Evolutionary conservation across 768 basidiomycete species (phyloP), one percentile per base, ranked within the genome.

Genomic region (Phaeotremella skinneri): DNA sequence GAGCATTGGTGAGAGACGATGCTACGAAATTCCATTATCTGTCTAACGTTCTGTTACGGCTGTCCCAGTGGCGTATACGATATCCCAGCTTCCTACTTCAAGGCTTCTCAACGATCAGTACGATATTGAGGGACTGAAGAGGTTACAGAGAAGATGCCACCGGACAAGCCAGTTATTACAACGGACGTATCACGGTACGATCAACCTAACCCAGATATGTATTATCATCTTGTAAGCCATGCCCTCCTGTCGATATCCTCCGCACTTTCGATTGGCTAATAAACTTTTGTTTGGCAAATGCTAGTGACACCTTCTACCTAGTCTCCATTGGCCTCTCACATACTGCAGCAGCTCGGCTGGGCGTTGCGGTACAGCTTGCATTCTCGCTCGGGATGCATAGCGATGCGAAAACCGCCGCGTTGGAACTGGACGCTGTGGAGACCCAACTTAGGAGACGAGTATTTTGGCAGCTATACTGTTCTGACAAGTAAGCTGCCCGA

Each of bases 401-500:
- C 37, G 73, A 74, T 42, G 64, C 41, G 0, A 61, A 67, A 50
- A 74, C 68, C 3, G 57, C 56, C 3, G 56, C 60, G 6, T 39
- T 71, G 25, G 69, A 66, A 0, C 42, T 74, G 39, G 67, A 74
- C 43, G 56, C 65, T 4, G 69, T 70, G 45, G 72, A 74, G 55
- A 49, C 70, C 2, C 67, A 74, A 37, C 48, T 74, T 20, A 41
- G 70, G 21, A 50, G 70, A 55, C 42, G 73, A 39, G 68, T 70
- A 13, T 74, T 74, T 43, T 74, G 73, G 73, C 73, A 74, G 50
- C 61, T 72, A 23, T 72, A 72, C 59, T 67, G 64, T 0, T 66
- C 48, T 34, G 73, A 74, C 59, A 74, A 72, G 70, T 74, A 43
- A 50, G 70, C n/a, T 42, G 14, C n/a, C 42, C 54, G 45, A 26